phyloP scores from a whole-genome alignment of 1,284 basidiomycete species.

The Ustilago shanxiensis region DNA sequence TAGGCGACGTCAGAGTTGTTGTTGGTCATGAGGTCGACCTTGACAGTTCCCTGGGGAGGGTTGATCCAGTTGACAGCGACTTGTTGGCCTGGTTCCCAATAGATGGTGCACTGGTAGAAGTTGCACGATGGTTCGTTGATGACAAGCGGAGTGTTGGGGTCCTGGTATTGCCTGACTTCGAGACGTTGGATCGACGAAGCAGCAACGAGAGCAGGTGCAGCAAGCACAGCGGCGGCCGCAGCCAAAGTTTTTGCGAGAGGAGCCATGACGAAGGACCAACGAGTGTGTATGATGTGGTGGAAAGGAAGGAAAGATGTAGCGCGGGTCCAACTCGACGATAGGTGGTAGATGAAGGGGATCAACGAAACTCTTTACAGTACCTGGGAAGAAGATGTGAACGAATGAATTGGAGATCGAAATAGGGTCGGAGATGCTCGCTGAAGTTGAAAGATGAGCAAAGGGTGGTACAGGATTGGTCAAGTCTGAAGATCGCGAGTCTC shows the following conservation, averaged over 20 bases:
- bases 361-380: no score
- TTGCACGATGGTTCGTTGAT: constrained; percentile 55
- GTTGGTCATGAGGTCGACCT: constrained; percentile 59
- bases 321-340: not conserved
- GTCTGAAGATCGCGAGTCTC: not conserved
- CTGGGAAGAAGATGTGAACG: not conserved
- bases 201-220: constrained; percentile 21
- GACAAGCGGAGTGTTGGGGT: constrained; percentile 49
- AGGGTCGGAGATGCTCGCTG: not conserved
- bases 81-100: constrained; percentile 44
- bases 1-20: constrained; percentile 50
- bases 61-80: constrained; percentile 59
- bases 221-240: constrained; percentile 22
- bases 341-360: not conserved
- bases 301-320: not conserved
- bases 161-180: constrained; percentile 49
- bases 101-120: constrained; percentile 58
- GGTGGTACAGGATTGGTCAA: not conserved
- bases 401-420: constrained; percentile 5
- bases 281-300: not conserved
- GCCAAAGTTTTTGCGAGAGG: constrained; percentile 30
- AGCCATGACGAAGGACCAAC: constrained; percentile 20
- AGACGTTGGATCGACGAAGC: constrained; percentile 18
- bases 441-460: not conserved
- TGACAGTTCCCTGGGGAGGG: constrained; percentile 48